Conservation (phyloP, 176 grass and related monocot species). For the Musa schizocarpa region DNA sequence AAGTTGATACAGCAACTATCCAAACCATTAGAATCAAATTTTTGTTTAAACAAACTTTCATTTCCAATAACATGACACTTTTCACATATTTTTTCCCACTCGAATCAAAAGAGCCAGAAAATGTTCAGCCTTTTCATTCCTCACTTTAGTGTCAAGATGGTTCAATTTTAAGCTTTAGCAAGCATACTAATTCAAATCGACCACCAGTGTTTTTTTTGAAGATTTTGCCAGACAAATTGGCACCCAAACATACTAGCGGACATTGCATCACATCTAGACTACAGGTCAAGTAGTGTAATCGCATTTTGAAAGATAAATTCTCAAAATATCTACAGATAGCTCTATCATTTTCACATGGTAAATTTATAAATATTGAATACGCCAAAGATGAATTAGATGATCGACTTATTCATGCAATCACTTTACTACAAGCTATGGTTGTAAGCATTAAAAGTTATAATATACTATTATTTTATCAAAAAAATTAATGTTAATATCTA, state of each 20-base stretch:
- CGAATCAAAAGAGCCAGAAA: conserved; percentile 48
- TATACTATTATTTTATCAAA: too few relatives aligned
- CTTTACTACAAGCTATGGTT: too few relatives aligned
- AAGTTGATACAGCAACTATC: neutral
- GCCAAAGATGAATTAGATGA: conserved; percentile 7
- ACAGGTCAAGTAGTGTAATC: conserved; percentile 49
- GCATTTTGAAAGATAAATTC: conserved; percentile 8
- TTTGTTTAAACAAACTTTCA: neutral
- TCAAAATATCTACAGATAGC: conserved; percentile 29
- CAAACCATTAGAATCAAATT: neutral
- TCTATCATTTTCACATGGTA: conserved; percentile 31
- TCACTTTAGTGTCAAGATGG: conserved; percentile 52
- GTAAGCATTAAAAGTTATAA: too few relatives aligned
- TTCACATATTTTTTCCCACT: conserved; percentile 42
- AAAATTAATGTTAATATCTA: too few relatives aligned
- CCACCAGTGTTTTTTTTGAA: conserved; percentile 70
- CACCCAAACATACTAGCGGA: conserved; percentile 64
- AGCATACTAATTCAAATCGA: conserved; percentile 47
- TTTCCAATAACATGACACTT: conserved; percentile 27
- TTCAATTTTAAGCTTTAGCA: conserved; percentile 64
- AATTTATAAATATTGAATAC: conserved; percentile 67
- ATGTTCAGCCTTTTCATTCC: conserved; percentile 60
- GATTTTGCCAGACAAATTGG: conserved; percentile 37
- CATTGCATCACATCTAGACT: conserved; percentile 85
- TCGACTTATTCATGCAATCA: too few relatives aligned